These are phyloP conservation scores for Chaetomium globosum DNA, from an alignment of 2,329 filamentous ascomycete species.

Conservation along the genomic window DNA sequence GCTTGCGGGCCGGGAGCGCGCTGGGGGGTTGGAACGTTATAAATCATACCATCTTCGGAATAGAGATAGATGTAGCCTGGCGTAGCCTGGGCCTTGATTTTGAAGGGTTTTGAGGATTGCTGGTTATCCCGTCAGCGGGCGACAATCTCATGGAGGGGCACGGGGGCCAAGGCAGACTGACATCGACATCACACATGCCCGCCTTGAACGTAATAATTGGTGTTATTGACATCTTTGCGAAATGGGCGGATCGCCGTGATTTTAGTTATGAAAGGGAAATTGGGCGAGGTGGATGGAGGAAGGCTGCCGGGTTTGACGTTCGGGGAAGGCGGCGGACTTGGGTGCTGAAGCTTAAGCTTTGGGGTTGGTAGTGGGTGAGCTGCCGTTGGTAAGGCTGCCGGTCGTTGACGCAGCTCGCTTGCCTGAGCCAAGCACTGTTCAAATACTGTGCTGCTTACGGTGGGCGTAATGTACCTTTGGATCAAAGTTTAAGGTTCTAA, in stretches of 20 bases:
- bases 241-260: not conserved
- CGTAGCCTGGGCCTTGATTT: slow-evolving; percentile 71
- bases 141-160: slow-evolving; percentile 8
- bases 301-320: slow-evolving; percentile 11
- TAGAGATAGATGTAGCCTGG: slow-evolving; percentile 92
- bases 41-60: slow-evolving; percentile 73
- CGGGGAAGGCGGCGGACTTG: slow-evolving; percentile 15
- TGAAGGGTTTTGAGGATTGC: slow-evolving; percentile 63
- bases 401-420: slow-evolving; percentile 24
- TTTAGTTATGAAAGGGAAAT: not conserved
- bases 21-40: not conserved
- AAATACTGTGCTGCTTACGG: not conserved
- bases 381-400: slow-evolving; percentile 21
- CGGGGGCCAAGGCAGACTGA: slow-evolving; percentile 50
- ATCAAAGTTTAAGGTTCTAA: not conserved
- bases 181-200: slow-evolving; percentile 81
- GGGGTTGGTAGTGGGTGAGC: not conserved
- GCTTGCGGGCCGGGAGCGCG: slow-evolving; percentile 9
- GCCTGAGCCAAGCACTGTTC: not conserved
- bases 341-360: slow-evolving; percentile 5
- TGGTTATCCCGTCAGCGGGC: slow-evolving; percentile 34
- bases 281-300: not conserved
- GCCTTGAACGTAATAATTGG: slow-evolving; percentile 97
- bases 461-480: not conserved
- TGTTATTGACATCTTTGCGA: slow-evolving; percentile 69